Conservation (phyloP, 1,139 yeast species). For the Candida frijolesensis region DNA sequence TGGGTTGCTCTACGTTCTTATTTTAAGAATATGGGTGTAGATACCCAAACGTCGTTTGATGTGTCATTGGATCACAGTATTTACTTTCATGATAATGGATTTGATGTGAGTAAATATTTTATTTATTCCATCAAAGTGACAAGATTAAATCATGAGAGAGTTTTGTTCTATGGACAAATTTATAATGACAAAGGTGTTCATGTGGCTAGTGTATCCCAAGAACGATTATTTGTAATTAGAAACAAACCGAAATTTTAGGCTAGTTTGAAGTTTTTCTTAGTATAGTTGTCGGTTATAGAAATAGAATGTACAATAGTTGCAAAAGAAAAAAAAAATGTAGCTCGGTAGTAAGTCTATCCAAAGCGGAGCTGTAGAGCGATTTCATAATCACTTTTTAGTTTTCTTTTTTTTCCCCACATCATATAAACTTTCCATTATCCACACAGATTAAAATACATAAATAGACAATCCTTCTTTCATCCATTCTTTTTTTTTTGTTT, state of each 20-base stretch:
- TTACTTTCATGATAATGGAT: constrained; percentile 45
- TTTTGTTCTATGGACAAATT: constrained; percentile 36
- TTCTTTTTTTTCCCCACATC: constrained; percentile 1
- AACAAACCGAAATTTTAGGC: constrained; percentile 1
- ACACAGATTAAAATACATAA: too few species aligned
- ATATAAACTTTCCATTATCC: not conserved
- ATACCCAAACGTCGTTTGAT: constrained; percentile 22
- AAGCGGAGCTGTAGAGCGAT: not conserved
- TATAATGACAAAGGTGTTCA: constrained; percentile 37
- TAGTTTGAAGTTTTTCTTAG: too few species aligned
- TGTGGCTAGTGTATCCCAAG: constrained; percentile 46
- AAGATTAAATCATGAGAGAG: constrained; percentile 42
- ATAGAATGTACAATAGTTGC: not conserved
- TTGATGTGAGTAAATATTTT: constrained; percentile 45
- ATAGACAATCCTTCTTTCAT: too few species aligned
- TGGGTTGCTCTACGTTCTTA: constrained; percentile 11
- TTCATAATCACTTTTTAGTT: not conserved
- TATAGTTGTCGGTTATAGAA: not conserved
- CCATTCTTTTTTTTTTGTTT: not conserved
- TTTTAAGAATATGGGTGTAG: constrained; percentile 2
- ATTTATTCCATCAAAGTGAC: constrained; percentile 38
- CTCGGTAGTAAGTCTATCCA: not conserved
- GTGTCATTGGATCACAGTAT: constrained; percentile 47
- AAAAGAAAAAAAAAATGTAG: not conserved
- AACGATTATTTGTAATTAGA: constrained; percentile 39